Conservation (phyloP, 2,329 filamentous ascomycete genomes). For the Cladophialophora exuberans region DNA sequence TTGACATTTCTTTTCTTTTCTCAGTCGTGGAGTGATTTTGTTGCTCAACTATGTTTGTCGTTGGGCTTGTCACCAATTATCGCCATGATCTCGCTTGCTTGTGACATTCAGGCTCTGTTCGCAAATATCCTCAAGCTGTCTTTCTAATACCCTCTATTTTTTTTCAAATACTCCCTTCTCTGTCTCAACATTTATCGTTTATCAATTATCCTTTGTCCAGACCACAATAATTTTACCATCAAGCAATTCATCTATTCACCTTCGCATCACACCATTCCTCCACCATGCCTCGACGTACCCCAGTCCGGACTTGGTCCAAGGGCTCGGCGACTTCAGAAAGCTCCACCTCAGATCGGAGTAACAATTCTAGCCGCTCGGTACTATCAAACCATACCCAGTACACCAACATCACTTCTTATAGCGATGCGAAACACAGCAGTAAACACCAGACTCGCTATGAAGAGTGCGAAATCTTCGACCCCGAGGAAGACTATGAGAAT, state of each 20-base stretch:
- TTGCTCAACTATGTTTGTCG: slow-evolving; percentile 9
- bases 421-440: slow-evolving; percentile 23
- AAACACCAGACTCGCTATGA: slow-evolving; percentile 20
- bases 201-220: background rate
- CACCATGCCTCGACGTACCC: slow-evolving; percentile 21
- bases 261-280: background rate
- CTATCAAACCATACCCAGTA: slow-evolving; percentile 30
- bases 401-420: slow-evolving; percentile 31
- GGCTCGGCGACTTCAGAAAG: slow-evolving; percentile 25
- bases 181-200: background rate
- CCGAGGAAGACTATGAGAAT: slow-evolving; percentile 22
- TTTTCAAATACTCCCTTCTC: slow-evolving; percentile 5
- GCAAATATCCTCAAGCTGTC: slow-evolving; percentile 2
- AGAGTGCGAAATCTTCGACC: slow-evolving; percentile 18
- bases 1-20: slow-evolving; percentile 7
- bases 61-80: slow-evolving; percentile 17
- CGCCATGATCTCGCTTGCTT: slow-evolving; percentile 14
- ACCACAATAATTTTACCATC: background rate
- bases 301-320: slow-evolving; percentile 19
- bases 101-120: slow-evolving; percentile 17
- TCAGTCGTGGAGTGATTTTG: slow-evolving; percentile 25
- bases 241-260: background rate
- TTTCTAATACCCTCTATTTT: slow-evolving; percentile 2
- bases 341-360: slow-evolving; percentile 27
- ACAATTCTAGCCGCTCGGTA: slow-evolving; percentile 23